Evolutionary conservation across 2,329 filamentous ascomycete species (phyloP), one percentile per base, ranked within the genome.

Genomic region (Ophiobolus disseminans): DNA sequence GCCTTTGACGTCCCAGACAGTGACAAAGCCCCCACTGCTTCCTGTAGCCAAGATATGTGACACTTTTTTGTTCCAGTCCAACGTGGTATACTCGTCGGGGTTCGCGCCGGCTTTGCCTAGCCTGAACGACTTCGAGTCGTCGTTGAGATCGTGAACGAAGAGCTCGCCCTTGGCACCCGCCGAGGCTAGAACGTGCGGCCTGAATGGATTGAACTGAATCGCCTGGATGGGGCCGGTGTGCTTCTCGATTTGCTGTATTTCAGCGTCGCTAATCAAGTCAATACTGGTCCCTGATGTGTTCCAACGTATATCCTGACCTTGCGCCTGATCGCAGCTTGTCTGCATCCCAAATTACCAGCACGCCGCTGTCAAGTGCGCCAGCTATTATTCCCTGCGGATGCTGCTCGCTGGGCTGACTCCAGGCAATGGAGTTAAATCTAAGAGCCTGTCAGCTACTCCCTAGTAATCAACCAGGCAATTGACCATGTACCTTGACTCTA

Each of bases 31-130:
- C 40, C 91, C 92, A 54, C 86, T 89, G 69, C 92, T 93, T 59
- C 94, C 94, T 8, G 93, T 97, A 14, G 93, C 94, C 61, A 99
- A 78, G 71, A 99, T 99, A 71, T 99, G 93, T 11, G 93, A 86
- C 32, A 97, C 93, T 78, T 96, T 97, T 70, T 91, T 92, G 76
- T 99, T 99, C 95, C 95, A 99, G 62, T 96, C 93, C 52, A 99
- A 81, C 60, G 92, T 96, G 67, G 97, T 94, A 58, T 97, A 90
- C 64, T 99, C 94, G 66, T 97, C 93, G 30, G 91, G 89, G 69
- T 93, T 88, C 56, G 91, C 92, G 32, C 90, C 90, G 28, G 89
- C 84, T 58, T 90, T 95, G 51, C 94, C 94, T 23, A 99, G 80
- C 56, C 92, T 86, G 76, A 95, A 96, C 4, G 93, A 90, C 69